Evolutionary conservation across 352 stramenopile genomes (phyloP).

Genomic region (Pythium dissotocum): DNA sequence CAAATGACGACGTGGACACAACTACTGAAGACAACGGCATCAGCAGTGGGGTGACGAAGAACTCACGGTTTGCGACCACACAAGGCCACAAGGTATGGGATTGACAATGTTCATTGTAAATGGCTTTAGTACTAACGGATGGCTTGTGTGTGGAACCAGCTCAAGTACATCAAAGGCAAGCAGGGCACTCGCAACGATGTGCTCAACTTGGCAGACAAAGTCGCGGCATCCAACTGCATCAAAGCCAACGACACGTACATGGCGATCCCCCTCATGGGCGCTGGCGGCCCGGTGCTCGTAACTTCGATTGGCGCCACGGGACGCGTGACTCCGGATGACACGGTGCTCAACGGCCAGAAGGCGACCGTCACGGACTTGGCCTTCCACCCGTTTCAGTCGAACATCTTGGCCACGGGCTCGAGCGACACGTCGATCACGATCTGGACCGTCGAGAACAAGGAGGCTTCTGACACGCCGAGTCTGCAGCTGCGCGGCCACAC

Average conservation of each 20-base stretch:
- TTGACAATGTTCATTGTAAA: no score
- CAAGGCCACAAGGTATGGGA: slow-evolving; percentile 72
- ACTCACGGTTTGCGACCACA: slow-evolving; percentile 47
- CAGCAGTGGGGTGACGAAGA: slow-evolving; percentile 7
- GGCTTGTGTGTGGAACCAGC: slow-evolving; percentile 19
- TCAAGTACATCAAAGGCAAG: slow-evolving; percentile 80
- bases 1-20: neutral
- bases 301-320: slow-evolving; percentile 41
- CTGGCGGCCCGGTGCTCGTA: slow-evolving; percentile 69
- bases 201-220: slow-evolving; percentile 52
- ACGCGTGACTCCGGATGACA: slow-evolving; percentile 39
- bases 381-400: slow-evolving; percentile 60
- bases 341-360: slow-evolving; percentile 70
- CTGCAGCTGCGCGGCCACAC: slow-evolving; percentile 43
- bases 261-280: slow-evolving; percentile 54
- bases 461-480: slow-evolving; percentile 14
- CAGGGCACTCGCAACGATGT: slow-evolving; percentile 55
- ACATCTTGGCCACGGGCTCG: slow-evolving; percentile 59
- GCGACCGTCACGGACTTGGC: slow-evolving; percentile 57
- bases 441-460: slow-evolving; percentile 37
- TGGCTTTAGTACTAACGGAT: neutral
- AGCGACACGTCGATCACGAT: slow-evolving; percentile 62
- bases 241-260: slow-evolving; percentile 59
- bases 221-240: slow-evolving; percentile 44
- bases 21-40: neutral